Evolutionary conservation across 176 grass and related monocot species (phyloP), one percentile per base, ranked within the genome.

Genomic region (Eragrostis curvula): DNA sequence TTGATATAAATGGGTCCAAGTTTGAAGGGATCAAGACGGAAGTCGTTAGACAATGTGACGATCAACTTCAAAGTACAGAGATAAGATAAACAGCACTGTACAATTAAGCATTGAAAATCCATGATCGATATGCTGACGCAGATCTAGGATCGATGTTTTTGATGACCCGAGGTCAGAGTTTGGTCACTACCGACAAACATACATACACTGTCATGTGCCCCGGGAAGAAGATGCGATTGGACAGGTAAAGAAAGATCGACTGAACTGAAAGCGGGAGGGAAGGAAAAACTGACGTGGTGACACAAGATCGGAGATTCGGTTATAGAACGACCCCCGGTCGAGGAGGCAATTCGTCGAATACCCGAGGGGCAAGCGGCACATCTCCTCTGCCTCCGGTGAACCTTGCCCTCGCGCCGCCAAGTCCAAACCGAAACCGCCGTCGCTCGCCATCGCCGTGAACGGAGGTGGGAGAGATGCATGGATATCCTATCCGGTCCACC

Each of bases 31-130:
- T 81, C 45, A 77, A 66, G 45, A 40, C 16, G 14, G 36, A 0
- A 51, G 50, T 9, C 41, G 4, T 5, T 3, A 15, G 80, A 81
- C 30, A 70, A 5, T 63, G 15, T 27, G 43, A 30, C 36, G 21
- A 24, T 18, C 58, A 43, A 58, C 27, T 20, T 80, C n/a, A 68
- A 68, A 43, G 53, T 18, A 52, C n/a, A 72, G 20, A 74, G 51
- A 29, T 68, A 67, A 39, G 48, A 48, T 56, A 66, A 63, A 45
- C 46, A 73, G 15, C 48, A 27, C 13, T 10, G 9, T n/a, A 21
- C 8, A 18, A 53, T 65, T 29, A 29, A 10, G 23, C 71, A 68
- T 3, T 2, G 17, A 36, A 36, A 73, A n/a, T 27, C 12, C 30
- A 53, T 42, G n/a, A 50, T 53, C 24, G n/a, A 41, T 20, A 24